These are phyloP conservation scores for Athelia psychrophila DNA, from an alignment of 1,284 basidiomycete genomes.

Conservation along the genomic window DNA sequence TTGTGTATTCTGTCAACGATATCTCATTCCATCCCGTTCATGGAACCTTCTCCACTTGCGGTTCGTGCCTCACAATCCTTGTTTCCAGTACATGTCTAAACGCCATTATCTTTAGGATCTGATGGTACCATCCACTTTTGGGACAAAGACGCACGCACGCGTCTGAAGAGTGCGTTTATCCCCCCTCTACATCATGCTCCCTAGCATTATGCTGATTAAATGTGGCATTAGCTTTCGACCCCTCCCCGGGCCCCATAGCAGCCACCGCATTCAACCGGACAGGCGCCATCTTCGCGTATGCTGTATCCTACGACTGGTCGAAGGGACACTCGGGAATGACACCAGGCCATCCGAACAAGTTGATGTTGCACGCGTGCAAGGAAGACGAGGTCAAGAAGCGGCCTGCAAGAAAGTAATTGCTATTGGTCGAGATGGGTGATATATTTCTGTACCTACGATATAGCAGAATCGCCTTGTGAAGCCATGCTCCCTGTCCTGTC, in stretches of 20 bases:
- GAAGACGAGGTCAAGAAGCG: slow-evolving; percentile 88
- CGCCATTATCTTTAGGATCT: slow-evolving; percentile 48
- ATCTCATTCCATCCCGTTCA: slow-evolving; percentile 91
- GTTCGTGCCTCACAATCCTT: slow-evolving; percentile 54
- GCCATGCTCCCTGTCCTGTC: too few relatives aligned
- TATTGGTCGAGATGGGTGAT: too few relatives aligned
- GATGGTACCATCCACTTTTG: slow-evolving; percentile 85
- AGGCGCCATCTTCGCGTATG: slow-evolving; percentile 86
- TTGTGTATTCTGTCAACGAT: slow-evolving; percentile 91
- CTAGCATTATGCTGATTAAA: slow-evolving; percentile 1
- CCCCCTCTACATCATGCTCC: neutral
- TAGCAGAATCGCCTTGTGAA: too few relatives aligned
- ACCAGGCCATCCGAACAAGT: slow-evolving; percentile 79
- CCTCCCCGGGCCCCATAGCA: slow-evolving; percentile 65
- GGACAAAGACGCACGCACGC: slow-evolving; percentile 89
- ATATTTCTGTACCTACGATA: too few relatives aligned
- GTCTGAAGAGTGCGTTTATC: slow-evolving; percentile 76
- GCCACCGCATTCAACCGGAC: slow-evolving; percentile 82
- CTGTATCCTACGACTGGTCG: slow-evolving; percentile 88
- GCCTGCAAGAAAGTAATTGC: too few relatives aligned
- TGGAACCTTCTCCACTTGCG: slow-evolving; percentile 93
- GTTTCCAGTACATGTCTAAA: too few relatives aligned
- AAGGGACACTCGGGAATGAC: slow-evolving; percentile 90
- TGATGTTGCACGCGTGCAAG: slow-evolving; percentile 90
- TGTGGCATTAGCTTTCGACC: slow-evolving; percentile 62